A percentile compares a stretch with the other conserved stretches of the same genome.
Evolutionary conservation across 2,329 filamentous ascomycete species (phyloP).

Genomic region (Cytospora leucostoma): DNA sequence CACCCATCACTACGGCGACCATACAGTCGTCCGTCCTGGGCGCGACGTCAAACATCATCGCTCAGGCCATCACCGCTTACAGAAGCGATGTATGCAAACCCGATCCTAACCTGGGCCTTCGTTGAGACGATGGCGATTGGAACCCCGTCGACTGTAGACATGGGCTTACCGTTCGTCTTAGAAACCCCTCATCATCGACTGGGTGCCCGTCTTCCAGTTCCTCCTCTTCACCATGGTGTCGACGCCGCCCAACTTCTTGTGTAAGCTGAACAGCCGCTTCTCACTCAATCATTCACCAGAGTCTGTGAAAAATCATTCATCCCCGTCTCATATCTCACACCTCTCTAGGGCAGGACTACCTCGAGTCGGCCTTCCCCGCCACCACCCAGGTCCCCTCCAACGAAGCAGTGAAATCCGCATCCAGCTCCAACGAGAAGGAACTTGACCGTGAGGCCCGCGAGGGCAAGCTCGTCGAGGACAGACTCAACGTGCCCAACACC

Average conservation of each 20-base stretch:
- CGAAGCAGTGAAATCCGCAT: constrained; percentile 43
- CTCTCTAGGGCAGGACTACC: constrained; percentile 66
- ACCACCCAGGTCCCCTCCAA: constrained; percentile 49
- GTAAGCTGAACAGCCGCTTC: constrained; percentile 45
- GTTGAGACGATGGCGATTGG: neutral
- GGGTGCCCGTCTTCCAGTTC: constrained; percentile 73
- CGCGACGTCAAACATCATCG: constrained; percentile 70
- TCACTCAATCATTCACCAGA: neutral
- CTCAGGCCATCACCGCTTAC: constrained; percentile 68
- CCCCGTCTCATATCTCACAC: constrained; percentile 19
- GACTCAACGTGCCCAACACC: constrained; percentile 64
- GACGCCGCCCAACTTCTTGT: constrained; percentile 81
- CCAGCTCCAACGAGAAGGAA: constrained; percentile 45
- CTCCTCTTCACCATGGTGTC: constrained; percentile 70
- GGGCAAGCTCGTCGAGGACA: constrained; percentile 48
- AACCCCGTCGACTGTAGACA: neutral
- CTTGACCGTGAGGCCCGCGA: constrained; percentile 47
- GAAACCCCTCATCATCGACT: constrained; percentile 64
- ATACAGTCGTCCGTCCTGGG: constrained; percentile 67
- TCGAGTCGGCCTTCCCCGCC: constrained; percentile 75
- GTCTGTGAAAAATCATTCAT: neutral
- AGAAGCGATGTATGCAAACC: constrained; percentile 54
- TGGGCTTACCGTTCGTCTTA: constrained; percentile 36
- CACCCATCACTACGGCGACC: constrained; percentile 61
- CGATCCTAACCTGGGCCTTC: constrained; percentile 2